These are phyloP conservation scores for Synchytrium microbalum DNA, from an alignment of 371 early-diverging fungal species.

Conservation along the genomic window DNA sequence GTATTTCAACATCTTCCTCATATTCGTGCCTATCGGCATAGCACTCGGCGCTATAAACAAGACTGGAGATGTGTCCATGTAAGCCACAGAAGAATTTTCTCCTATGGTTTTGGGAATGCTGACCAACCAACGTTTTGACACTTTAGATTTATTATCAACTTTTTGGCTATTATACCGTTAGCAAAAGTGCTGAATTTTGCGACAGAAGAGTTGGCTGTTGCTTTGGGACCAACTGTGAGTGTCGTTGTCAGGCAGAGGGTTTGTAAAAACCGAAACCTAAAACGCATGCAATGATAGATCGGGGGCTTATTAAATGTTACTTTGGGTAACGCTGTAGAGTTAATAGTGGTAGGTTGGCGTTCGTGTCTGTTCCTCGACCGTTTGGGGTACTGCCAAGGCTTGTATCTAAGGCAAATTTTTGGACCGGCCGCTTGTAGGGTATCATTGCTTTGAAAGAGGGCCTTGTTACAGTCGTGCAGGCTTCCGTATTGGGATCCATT, in stretches of 20 bases:
- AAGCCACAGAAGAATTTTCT: constrained; percentile 37
- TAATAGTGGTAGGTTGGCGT: constrained; percentile 43
- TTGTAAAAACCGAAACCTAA: neutral
- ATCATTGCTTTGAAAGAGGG: constrained; percentile 69
- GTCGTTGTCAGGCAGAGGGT: neutral
- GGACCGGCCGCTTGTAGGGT: constrained; percentile 33
- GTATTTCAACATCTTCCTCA: constrained; percentile 48
- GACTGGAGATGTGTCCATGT: constrained; percentile 39
- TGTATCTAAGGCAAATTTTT: neutral
- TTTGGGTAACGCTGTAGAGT: constrained; percentile 80
- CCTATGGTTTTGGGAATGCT: neutral
- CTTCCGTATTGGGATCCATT: constrained; percentile 79
- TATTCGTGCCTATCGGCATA: constrained; percentile 73
- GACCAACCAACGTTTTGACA: neutral
- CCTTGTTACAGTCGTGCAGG: constrained; percentile 71
- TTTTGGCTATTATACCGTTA: constrained; percentile 80
- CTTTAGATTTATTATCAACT: constrained; percentile 68
- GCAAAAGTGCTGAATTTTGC: constrained; percentile 68
- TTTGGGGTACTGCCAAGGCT: neutral
- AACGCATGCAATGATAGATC: constrained; percentile 60
- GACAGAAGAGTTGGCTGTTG: constrained; percentile 38
- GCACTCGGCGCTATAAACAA: neutral
- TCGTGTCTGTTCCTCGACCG: constrained; percentile 2
- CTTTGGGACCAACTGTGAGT: neutral
- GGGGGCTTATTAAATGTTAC: constrained; percentile 86